Conservation (phyloP, 306 rosid species). For the Acacia melanoxylon region DNA sequence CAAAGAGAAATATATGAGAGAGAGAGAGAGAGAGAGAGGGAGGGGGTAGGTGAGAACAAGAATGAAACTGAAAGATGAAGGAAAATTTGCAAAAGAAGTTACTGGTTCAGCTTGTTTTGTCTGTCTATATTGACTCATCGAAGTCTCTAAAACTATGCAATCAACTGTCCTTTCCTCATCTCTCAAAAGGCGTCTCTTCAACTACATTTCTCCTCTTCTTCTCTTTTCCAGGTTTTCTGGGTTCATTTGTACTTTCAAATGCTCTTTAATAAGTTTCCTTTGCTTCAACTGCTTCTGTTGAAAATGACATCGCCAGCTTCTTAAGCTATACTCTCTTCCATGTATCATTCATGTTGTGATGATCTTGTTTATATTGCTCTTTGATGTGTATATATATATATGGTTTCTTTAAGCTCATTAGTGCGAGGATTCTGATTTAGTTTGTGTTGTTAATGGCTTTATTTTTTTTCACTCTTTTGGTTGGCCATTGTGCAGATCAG, state of each 20-base stretch:
- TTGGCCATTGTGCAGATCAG: conserved; percentile 31
- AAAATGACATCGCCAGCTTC: not conserved
- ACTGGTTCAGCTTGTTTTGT: not conserved
- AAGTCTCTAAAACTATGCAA: conserved; percentile 31
- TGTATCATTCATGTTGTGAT: not conserved
- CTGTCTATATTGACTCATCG: conserved; percentile 42
- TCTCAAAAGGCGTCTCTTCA: conserved; percentile 8
- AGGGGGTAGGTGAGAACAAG: conserved; percentile 52
- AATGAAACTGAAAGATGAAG: conserved; percentile 38
- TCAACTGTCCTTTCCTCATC: conserved; percentile 34
- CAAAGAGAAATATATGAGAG: not conserved
- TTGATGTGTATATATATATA: not conserved
- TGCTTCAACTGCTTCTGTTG: not conserved
- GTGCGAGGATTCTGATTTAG: not conserved
- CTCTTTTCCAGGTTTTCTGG: conserved; percentile 3
- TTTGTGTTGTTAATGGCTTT: not conserved
- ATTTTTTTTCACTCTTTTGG: not conserved
- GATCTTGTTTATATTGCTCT: not conserved
- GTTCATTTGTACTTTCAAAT: not conserved
- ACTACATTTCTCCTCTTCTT: not conserved
- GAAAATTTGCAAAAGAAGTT: conserved; percentile 53
- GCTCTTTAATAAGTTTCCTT: not conserved
- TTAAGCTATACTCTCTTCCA: not conserved
- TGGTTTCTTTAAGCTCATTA: not conserved
- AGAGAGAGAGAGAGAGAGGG: not conserved